These are phyloP conservation scores for Aspergillus incahuasiensis DNA, from an alignment of 495 filamentous ascomycete genomes.

Conservation along the genomic window DNA sequence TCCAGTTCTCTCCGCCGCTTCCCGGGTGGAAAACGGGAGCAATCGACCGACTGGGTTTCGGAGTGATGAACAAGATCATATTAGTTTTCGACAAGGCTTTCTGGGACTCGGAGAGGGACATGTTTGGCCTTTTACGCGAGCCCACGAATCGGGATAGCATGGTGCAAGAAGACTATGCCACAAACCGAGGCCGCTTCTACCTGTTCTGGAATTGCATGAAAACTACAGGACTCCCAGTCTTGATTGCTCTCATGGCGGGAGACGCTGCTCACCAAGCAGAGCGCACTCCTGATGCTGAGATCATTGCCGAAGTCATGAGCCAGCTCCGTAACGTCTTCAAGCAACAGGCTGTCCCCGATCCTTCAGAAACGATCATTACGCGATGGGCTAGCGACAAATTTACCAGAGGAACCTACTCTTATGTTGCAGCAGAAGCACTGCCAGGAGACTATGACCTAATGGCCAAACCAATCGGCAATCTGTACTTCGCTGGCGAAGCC, in stretches of 20 bases:
- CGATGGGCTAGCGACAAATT: slow-evolving; percentile 88
- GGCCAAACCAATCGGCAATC: slow-evolving; percentile 77
- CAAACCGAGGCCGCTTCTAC: slow-evolving; percentile 79
- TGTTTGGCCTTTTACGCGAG: slow-evolving; percentile 86
- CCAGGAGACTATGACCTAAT: slow-evolving; percentile 91
- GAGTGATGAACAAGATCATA: slow-evolving; percentile 91
- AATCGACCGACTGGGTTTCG: slow-evolving; percentile 87
- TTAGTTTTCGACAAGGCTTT: slow-evolving; percentile 86
- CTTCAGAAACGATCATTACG: slow-evolving; percentile 86
- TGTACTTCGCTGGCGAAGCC: slow-evolving; percentile 96
- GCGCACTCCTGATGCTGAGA: slow-evolving; percentile 60
- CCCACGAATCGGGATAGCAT: slow-evolving; percentile 51
- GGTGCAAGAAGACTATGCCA: slow-evolving; percentile 57
- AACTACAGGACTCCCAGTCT: slow-evolving; percentile 77
- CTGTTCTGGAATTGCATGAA: slow-evolving; percentile 95
- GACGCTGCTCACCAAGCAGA: slow-evolving; percentile 90
- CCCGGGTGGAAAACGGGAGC: slow-evolving; percentile 79
- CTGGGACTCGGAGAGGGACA: slow-evolving; percentile 89
- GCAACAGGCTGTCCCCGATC: slow-evolving; percentile 60
- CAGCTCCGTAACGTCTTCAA: slow-evolving; percentile 67
- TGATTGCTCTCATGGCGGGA: slow-evolving; percentile 93
- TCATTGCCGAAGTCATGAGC: slow-evolving; percentile 73
- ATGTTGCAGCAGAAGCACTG: slow-evolving; percentile 71
- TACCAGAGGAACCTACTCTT: slow-evolving; percentile 89
- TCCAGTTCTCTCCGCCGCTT: slow-evolving; percentile 77